Evolutionary conservation across 164 flowering plant species (phyloP).

Genomic region (Tetracentron sinense): DNA sequence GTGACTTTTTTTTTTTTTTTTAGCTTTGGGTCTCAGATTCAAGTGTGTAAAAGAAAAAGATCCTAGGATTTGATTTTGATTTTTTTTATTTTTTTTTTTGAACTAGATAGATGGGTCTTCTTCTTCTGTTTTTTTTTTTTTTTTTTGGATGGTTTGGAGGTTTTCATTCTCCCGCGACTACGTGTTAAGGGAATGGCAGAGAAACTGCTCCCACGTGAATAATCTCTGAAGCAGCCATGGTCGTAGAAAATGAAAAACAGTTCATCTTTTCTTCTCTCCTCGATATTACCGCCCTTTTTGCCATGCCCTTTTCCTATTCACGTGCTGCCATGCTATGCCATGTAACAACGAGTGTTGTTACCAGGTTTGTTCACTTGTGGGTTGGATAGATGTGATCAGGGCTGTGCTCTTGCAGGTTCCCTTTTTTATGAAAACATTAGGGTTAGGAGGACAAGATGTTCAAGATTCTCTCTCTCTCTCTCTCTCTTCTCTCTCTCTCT

Average conservation of each 20-base stretch:
- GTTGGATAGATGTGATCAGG: conserved; percentile 40
- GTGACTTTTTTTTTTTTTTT: too few species aligned
- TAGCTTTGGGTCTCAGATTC: too few species aligned
- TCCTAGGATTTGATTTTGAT: neutral
- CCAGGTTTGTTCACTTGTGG: conserved; percentile 51
- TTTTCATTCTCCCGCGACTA: neutral
- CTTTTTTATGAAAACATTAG: conserved; percentile 30
- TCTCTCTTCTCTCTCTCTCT: conserved; percentile 15
- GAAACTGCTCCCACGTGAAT: conserved; percentile 41
- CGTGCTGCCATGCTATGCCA: conserved; percentile 51
- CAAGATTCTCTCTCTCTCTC: conserved; percentile 8
- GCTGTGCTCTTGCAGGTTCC: conserved; percentile 29
- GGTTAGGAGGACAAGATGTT: conserved; percentile 14
- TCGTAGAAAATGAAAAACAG: conserved; percentile 7
- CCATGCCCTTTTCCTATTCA: conserved; percentile 31
- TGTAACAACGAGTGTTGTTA: conserved; percentile 20
- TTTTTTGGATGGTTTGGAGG: too few species aligned
- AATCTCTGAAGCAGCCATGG: conserved; percentile 23
- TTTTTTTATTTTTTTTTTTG: too few species aligned
- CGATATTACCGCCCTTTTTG: conserved; percentile 28
- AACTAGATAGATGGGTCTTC: too few species aligned
- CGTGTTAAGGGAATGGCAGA: conserved; percentile 23
- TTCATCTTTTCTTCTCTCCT: conserved; percentile 18
- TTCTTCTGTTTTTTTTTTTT: neutral
- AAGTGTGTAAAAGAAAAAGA: too few species aligned